A percentile compares a stretch with the other conserved stretches of the same genome.
Evolutionary conservation across 208 protist genomes (phyloP).

Genomic region (Strigomonas culicis): DNA sequence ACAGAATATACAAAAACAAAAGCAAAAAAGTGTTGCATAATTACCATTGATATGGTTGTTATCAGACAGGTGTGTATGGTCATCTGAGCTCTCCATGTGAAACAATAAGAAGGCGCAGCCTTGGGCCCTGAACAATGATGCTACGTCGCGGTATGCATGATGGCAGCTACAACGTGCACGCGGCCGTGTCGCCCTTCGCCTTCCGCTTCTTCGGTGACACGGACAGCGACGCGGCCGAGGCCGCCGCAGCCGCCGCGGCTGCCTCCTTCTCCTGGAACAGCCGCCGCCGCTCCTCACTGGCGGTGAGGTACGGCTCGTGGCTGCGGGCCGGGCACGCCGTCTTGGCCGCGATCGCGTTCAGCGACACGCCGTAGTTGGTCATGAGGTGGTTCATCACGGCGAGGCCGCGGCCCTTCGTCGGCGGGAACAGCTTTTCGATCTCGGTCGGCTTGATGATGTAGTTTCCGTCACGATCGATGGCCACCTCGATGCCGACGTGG

Average conservation of each 20-base stretch:
- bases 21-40: background rate
- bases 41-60: too few relatives aligned
- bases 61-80: too few relatives aligned
- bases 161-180: too few relatives aligned
- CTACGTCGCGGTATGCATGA: too few relatives aligned
- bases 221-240: background rate
- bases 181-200: background rate
- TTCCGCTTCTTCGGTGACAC: background rate
- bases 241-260: background rate
- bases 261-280: conserved; percentile 6
- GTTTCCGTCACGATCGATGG: conserved; percentile 86
- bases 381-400: conserved; percentile 73
- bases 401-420: conserved; percentile 60
- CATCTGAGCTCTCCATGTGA: too few relatives aligned
- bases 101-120: too few relatives aligned
- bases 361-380: conserved; percentile 55
- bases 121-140: too few relatives aligned
- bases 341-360: conserved; percentile 57
- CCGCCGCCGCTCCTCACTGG: conserved; percentile 9
- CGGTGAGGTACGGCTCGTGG: conserved; percentile 28
- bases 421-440: conserved; percentile 82
- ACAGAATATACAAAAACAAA: background rate
- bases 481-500: conserved; percentile 85
- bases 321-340: conserved; percentile 39
- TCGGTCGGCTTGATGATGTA: conserved; percentile 87